These are phyloP conservation scores for Podospora didyma DNA, from an alignment of 495 filamentous ascomycete genomes.

Conservation along the genomic window DNA sequence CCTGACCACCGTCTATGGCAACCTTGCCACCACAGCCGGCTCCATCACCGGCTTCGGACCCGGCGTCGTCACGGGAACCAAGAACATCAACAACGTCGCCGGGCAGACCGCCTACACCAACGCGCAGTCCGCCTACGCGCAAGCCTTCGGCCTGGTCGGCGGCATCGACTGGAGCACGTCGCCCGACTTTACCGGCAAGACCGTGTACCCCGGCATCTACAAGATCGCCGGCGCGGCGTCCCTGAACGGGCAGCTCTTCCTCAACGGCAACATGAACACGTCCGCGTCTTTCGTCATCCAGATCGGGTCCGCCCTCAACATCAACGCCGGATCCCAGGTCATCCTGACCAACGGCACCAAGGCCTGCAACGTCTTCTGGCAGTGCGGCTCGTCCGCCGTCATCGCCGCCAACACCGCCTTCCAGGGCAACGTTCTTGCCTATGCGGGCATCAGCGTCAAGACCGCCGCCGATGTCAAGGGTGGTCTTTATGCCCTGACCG, in stretches of 20 bases:
- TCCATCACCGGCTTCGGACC: no score
- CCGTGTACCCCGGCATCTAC: not conserved
- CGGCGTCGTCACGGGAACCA: no score
- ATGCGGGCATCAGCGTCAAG: not conserved
- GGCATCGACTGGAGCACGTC: not conserved
- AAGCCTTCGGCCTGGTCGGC: not conserved
- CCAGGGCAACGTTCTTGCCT: not conserved
- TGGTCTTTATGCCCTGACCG: not conserved
- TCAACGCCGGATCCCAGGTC: not conserved
- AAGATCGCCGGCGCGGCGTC: not conserved
- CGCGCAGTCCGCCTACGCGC: not conserved
- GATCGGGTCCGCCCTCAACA: not conserved
- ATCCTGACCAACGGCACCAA: conserved; percentile 1
- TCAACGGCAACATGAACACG: not conserved
- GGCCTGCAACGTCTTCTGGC: conserved; percentile 5
- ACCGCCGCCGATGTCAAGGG: not conserved
- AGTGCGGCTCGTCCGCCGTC: not conserved
- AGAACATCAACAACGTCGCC: no score
- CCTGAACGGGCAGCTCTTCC: not conserved
- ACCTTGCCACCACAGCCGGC: no score
- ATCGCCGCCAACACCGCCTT: not conserved
- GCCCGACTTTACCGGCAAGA: not conserved
- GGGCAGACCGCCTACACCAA: no score
- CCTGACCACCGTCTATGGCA: no score
- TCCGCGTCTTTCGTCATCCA: not conserved